Conservation (phyloP, 352 stramenopile species). For the Phytophthora sojae region DNA sequence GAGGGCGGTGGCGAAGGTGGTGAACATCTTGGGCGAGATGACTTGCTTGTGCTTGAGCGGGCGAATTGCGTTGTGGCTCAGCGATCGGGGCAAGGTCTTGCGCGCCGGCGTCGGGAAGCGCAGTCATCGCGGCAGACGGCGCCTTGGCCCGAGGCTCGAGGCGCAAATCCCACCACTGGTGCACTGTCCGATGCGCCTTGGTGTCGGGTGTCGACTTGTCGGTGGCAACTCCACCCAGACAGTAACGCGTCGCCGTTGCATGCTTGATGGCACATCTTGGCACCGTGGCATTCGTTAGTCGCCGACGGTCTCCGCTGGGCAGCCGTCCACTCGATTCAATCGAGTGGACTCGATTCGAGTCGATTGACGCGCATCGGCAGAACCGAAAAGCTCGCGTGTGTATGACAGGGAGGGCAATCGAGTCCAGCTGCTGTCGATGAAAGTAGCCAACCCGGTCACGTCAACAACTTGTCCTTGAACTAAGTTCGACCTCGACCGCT, state of each 20-base stretch:
- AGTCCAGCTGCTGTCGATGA: constrained; percentile 8
- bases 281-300: constrained; percentile 12
- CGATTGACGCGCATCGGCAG: constrained; percentile 6
- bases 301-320: constrained; percentile 21
- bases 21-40: constrained; percentile 17
- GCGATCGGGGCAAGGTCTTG: constrained; percentile 17
- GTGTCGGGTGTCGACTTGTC: constrained; percentile 11
- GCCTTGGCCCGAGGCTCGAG: constrained; percentile 1
- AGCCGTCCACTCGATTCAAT: constrained; percentile 14
- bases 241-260: constrained; percentile 28
- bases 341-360: no score
- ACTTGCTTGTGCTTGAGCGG: constrained; percentile 16
- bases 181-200: constrained; percentile 9
- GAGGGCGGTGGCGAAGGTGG: constrained; percentile 24
- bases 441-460: constrained; percentile 8
- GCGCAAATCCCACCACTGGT: constrained; percentile 24
- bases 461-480: constrained; percentile 17
- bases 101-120: constrained; percentile 3
- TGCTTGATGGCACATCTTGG: constrained; percentile 24
- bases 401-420: constrained; percentile 5
- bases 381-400: constrained; percentile 14
- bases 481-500: not conserved
- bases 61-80: constrained; percentile 27
- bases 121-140: constrained; percentile 11
- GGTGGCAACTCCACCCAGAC: constrained; percentile 18